These are phyloP conservation scores for Xylaria sp. DNA, from an alignment of 2,329 filamentous ascomycete species.

Conservation along the genomic window DNA sequence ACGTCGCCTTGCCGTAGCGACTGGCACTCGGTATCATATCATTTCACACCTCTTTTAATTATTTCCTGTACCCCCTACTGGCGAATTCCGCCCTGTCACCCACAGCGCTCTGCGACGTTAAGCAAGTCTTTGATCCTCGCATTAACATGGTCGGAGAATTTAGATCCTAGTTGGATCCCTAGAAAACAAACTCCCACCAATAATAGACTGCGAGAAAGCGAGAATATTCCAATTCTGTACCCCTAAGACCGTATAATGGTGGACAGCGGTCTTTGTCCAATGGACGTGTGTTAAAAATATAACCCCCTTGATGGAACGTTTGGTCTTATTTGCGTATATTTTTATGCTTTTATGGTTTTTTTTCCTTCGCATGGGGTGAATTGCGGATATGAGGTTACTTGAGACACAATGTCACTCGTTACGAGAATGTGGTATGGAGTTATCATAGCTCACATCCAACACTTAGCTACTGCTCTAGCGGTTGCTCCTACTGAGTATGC, in stretches of 20 bases:
- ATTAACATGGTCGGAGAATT: slow-evolving; percentile 36
- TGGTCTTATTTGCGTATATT: not conserved
- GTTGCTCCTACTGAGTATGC: not conserved
- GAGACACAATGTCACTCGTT: not conserved
- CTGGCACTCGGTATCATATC: slow-evolving; percentile 2
- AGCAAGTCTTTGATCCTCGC: slow-evolving; percentile 27
- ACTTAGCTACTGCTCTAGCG: not conserved
- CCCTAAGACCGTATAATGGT: slow-evolving; percentile 21
- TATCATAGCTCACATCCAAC: not conserved
- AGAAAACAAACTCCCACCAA: slow-evolving; percentile 33
- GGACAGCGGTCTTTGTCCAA: slow-evolving; percentile 14
- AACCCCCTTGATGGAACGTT: not conserved
- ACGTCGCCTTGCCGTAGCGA: not conserved
- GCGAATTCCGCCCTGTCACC: slow-evolving; percentile 23
- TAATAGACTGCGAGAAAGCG: slow-evolving; percentile 28
- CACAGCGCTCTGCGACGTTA: slow-evolving; percentile 14
- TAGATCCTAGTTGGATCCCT: slow-evolving; percentile 21
- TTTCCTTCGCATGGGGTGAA: not conserved
- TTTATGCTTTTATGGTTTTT: not conserved
- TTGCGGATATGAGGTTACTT: not conserved
- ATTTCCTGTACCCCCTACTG: not conserved
- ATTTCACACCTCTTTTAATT: not conserved
- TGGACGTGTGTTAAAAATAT: slow-evolving; percentile 6
- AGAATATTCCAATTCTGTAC: slow-evolving; percentile 23
- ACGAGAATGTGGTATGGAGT: slow-evolving; percentile 3